Evolutionary conservation across 2,329 filamentous ascomycete genomes (phyloP), one percentile per base, ranked within the genome.

Genomic region (Dendrostoma leiphaemia): DNA sequence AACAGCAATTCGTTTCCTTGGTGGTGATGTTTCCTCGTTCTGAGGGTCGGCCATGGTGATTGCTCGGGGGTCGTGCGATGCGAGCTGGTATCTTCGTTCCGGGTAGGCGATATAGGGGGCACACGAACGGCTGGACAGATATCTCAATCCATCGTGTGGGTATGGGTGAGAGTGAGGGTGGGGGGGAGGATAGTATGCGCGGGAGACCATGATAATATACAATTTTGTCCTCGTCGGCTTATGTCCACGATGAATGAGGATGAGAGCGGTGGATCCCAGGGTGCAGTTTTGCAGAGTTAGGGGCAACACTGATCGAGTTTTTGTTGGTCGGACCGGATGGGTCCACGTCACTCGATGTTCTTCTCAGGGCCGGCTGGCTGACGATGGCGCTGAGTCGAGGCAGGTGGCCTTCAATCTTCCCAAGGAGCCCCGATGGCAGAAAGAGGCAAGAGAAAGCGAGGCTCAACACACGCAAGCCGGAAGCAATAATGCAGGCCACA

Each of bases 1-100:
- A 57, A 84, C 79, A 24, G 81, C 76, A 61, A 84, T 83, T 34
- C 81, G 74, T 70, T 84, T 84, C 46, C 81, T 71, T 56, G 80
- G 76, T 12, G 75, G 73, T 1, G 73, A 63, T 8, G 70, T 65
- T 10, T 79, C 74, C 1, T 77, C 75, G 21, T 62, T 38, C 28
- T 73, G 71, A 37, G 69, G 62, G 44, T 77, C 74, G 15, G 69
- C 61, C 72, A 77, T 75, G 40, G 65, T 72, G 40, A 66, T 58
- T n/a, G 67, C 57, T 54, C 70, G 63, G 37, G 62, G 59, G 53
- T 74, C 70, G 61, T 71, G 69, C 7, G 68, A 67, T n/a, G 68
- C 60, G 12, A 70, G 63, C 48, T 68, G 68, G 53, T 65, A 69
- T 44, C 72, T 71, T 17, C 71, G 69, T 13, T 76, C 71, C 21